phyloP scores from a whole-genome alignment of 257 asterid genomes.

The Marsdenia floribunda region DNA sequence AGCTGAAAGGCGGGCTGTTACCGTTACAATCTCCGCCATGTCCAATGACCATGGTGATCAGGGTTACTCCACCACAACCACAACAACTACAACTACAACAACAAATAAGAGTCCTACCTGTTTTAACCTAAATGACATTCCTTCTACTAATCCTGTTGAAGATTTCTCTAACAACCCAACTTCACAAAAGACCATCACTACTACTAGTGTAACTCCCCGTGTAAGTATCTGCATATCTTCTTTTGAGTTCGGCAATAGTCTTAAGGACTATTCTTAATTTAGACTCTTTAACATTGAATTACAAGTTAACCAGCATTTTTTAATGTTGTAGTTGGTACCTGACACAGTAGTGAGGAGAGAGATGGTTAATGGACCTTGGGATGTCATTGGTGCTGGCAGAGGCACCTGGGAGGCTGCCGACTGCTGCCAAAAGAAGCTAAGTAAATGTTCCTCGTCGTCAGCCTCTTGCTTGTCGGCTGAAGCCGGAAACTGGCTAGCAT shows the following conservation, averaged over 20 bases:
- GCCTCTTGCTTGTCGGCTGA: constrained; percentile 36
- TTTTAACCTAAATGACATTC: constrained; percentile 51
- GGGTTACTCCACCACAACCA: constrained; percentile 23
- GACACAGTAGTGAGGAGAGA: constrained; percentile 4
- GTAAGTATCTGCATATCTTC: constrained; percentile 26
- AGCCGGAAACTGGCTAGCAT: constrained; percentile 57
- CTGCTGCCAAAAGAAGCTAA: constrained; percentile 19
- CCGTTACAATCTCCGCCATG: constrained; percentile 49
- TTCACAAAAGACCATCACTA: constrained; percentile 13
- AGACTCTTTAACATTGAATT: neutral
- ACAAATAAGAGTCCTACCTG: constrained; percentile 13
- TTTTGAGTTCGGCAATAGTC: neutral
- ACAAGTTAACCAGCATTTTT: neutral
- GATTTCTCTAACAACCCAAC: constrained; percentile 20
- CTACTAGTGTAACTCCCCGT: constrained; percentile 27
- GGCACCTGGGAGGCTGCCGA: constrained; percentile 16
- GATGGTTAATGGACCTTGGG: constrained; percentile 6
- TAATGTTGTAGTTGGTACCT: constrained; percentile 7
- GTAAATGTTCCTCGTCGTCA: constrained; percentile 30
- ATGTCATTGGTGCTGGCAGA: constrained; percentile 7
- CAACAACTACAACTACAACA: constrained; percentile 11
- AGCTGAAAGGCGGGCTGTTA: constrained; percentile 70
- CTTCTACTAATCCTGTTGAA: constrained; percentile 21
- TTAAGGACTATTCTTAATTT: neutral
- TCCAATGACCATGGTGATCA: constrained; percentile 36